Evolutionary conservation across 2,329 filamentous ascomycete genomes (phyloP).

Genomic region (Diplodia intermedia): DNA sequence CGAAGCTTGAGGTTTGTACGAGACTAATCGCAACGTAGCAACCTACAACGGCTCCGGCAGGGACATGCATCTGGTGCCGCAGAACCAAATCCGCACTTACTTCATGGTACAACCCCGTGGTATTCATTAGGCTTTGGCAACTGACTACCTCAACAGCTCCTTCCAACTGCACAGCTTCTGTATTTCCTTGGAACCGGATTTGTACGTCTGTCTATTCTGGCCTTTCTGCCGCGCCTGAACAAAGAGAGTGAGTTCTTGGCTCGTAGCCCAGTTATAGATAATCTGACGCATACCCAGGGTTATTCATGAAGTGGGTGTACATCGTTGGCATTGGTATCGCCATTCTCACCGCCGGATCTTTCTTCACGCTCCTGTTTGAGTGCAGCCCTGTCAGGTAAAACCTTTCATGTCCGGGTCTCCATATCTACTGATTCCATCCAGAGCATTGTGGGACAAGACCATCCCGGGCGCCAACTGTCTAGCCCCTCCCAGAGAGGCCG

Average conservation of each 20-base stretch:
- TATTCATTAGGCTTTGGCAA: background rate
- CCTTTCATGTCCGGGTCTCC: background rate
- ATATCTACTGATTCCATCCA: background rate
- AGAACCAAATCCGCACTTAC: constrained; percentile 34
- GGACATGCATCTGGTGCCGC: constrained; percentile 35
- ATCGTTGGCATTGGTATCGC: constrained; percentile 10
- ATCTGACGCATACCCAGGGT: background rate
- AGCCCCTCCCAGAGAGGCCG: constrained; percentile 36
- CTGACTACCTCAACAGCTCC: constrained; percentile 33
- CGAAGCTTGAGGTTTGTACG: no score
- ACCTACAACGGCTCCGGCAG: constrained; percentile 37
- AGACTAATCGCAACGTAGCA: constrained; percentile 7
- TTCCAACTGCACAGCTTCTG: constrained; percentile 36
- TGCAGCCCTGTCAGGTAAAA: constrained; percentile 31
- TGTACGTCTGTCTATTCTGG: constrained; percentile 46
- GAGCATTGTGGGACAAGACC: constrained; percentile 31
- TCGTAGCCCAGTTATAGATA: no score
- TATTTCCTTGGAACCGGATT: constrained; percentile 44
- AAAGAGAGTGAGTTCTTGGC: constrained; percentile 43
- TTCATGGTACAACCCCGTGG: constrained; percentile 33
- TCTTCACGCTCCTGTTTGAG: constrained; percentile 31
- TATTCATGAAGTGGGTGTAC: constrained; percentile 24
- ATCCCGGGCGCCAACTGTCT: constrained; percentile 41
- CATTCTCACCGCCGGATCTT: constrained; percentile 21
- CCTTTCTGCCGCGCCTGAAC: constrained; percentile 47